Conservation (phyloP, 345 rosid species). For the Durio zibethinus region DNA sequence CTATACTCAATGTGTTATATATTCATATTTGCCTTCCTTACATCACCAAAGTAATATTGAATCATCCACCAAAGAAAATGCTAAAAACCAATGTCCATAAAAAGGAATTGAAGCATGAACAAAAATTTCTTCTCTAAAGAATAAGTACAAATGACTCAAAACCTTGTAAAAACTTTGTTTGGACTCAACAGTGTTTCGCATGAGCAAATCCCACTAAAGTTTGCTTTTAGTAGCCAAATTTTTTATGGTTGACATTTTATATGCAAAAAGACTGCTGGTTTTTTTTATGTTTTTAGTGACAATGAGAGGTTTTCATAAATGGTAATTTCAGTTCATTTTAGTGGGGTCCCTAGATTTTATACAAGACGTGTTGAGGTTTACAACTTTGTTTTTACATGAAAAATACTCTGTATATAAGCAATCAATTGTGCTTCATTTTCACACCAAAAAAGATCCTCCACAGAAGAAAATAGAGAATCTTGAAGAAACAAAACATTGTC, state of each 20-base stretch:
- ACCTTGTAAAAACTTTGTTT: neutral
- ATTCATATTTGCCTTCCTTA: too few species aligned
- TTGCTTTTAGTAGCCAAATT: neutral
- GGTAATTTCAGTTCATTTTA: neutral
- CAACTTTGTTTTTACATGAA: neutral
- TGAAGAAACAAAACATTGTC: neutral
- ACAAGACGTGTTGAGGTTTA: neutral
- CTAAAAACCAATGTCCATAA: too few species aligned
- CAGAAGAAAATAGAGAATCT: neutral
- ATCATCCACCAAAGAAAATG: neutral
- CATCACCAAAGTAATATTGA: too few species aligned
- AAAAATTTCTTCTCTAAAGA: neutral
- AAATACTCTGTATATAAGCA: neutral
- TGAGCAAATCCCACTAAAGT: neutral
- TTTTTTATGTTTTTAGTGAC: neutral
- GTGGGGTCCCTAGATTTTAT: conserved; percentile 1
- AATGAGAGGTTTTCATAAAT: neutral
- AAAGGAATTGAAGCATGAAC: neutral
- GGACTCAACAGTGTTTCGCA: neutral
- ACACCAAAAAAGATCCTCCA: neutral
- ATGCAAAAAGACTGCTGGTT: neutral
- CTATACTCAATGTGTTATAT: too few species aligned
- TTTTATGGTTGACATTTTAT: neutral
- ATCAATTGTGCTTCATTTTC: neutral
- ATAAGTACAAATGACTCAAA: neutral